These are phyloP conservation scores for Saccharata proteae DNA, from an alignment of 2,329 filamentous ascomycete species.

Conservation along the genomic window DNA sequence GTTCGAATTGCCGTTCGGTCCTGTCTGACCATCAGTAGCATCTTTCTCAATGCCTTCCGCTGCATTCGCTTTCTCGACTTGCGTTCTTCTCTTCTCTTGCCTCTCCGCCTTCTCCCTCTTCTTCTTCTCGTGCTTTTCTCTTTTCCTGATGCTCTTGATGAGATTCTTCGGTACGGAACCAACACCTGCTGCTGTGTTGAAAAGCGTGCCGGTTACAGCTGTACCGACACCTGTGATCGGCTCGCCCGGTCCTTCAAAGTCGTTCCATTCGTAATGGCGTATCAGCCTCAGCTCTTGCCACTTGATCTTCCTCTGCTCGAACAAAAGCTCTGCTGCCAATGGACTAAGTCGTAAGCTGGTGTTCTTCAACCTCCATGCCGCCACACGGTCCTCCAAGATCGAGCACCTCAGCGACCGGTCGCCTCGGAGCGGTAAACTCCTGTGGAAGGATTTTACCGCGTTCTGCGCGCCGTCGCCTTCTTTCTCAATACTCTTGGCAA, in stretches of 20 bases:
- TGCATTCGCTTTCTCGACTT: conserved; percentile 9
- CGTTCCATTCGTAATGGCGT: conserved; percentile 61
- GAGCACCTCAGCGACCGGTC: conserved; percentile 48
- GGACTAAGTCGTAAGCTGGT: conserved; percentile 49
- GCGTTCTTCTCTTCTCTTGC: conserved; percentile 14
- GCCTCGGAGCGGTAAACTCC: conserved; percentile 39
- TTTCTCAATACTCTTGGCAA: conserved; percentile 48
- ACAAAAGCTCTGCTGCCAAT: conserved; percentile 53
- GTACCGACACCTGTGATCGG: conserved; percentile 55
- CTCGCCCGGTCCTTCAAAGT: conserved; percentile 64
- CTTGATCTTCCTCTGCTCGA: conserved; percentile 46
- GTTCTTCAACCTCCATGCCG: conserved; percentile 53
- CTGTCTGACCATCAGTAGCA: too few species aligned
- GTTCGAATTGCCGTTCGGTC: too few species aligned
- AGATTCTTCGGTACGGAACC: conserved; percentile 52
- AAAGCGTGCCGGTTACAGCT: conserved; percentile 47
- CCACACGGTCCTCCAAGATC: conserved; percentile 49
- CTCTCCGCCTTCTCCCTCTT: conserved; percentile 26
- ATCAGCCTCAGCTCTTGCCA: conserved; percentile 54
- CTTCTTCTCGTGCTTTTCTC: conserved; percentile 39
- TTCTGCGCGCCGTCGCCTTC: conserved; percentile 58
- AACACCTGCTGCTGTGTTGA: conserved; percentile 49
- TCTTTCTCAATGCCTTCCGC: conserved; percentile 3
- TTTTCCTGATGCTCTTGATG: conserved; percentile 44
- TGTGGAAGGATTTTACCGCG: conserved; percentile 55